phyloP scores from a whole-genome alignment of 208 protist genomes.

The Trypanosoma cruzi region DNA sequence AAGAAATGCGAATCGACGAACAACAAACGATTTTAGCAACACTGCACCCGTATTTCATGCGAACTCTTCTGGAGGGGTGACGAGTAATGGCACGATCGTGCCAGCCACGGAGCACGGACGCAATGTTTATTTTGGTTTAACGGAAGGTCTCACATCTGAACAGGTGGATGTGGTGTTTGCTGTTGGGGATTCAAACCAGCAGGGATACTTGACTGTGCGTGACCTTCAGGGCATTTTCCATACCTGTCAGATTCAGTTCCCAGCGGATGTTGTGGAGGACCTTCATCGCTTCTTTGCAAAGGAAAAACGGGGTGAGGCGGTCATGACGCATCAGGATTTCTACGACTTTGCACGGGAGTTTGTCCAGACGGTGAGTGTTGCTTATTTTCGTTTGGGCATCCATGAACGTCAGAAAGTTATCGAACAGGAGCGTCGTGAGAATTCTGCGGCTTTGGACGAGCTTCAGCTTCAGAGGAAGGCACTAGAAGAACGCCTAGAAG shows the following conservation, averaged over 20 bases:
- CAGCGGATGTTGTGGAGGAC: slow-evolving; percentile 57
- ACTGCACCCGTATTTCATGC: not conserved
- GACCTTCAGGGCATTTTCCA: slow-evolving; percentile 66
- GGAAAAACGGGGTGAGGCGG: slow-evolving; percentile 17
- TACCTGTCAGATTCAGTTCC: slow-evolving; percentile 54
- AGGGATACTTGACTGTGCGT: slow-evolving; percentile 36
- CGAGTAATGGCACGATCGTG: not conserved
- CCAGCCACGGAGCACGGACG: not conserved
- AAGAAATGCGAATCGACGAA: not conserved
- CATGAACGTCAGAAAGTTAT: slow-evolving; percentile 55
- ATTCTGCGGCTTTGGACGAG: slow-evolving; percentile 28
- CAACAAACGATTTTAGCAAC: not conserved
- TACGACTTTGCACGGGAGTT: slow-evolving; percentile 66
- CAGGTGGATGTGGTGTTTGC: slow-evolving; percentile 64
- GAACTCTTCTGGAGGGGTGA: not conserved
- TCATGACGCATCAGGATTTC: slow-evolving; percentile 57
- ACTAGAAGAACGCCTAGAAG: slow-evolving; percentile 49
- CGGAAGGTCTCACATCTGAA: slow-evolving; percentile 53
- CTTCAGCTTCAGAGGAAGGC: slow-evolving; percentile 45
- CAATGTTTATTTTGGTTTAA: not conserved
- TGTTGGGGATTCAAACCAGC: slow-evolving; percentile 29
- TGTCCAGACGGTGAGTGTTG: slow-evolving; percentile 64
- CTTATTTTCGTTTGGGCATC: slow-evolving; percentile 68
- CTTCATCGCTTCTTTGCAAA: slow-evolving; percentile 55
- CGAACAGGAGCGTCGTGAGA: slow-evolving; percentile 48